Evolutionary conservation across 768 basidiomycete species (phyloP), one percentile per base, ranked within the genome.

Genomic region (Coprinopsis strossmayeri): DNA sequence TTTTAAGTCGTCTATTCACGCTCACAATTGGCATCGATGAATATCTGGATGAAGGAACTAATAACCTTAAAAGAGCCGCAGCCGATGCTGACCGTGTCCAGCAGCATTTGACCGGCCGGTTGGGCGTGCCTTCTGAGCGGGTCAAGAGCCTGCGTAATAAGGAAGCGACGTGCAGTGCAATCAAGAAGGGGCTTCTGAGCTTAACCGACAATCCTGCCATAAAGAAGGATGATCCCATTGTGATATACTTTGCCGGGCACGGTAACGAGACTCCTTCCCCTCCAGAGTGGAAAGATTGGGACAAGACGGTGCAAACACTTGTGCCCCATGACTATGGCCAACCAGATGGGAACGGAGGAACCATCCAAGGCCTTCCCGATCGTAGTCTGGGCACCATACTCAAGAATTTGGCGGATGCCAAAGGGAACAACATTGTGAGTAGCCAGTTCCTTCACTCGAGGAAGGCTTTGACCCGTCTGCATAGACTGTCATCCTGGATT

Each of bases 171-270:
- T 34, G 54, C 1, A 74, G 76, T 52, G 61, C 62, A 39, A 69
- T 68, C 53, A 77, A 83, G 32, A 75, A 78, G 55, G 71, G 82
- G 50, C 69, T 74, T 61, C 60, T 60, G 5, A 74, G 78, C 51
- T 69, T 84, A 32, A 63, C 74, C 48, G 73, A 74, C 55, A 79
- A 84, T 56, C 61, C 71, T 2, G 60, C 58, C 24, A 79, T 84
- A 46, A 64, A 71, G 34, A 59, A 58, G 21, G 81, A 74, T 27
- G 77, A 82, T 50, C 76, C 82, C 25, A 69, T 84, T 28, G 56
- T 84, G 51, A 61, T 84, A 45, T 84, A 78, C 53, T 84, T 79
- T 55, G 78, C 82, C 26, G 82, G 82, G 13, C 81, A 84, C 55
- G 82, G 82, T 17, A 75, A 73, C 53, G 69, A 64, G 44, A 56